Percentiles rank a stretch among this genome's conserved stretches.
Evolutionary conservation across 148 eudicot genomes (phyloP).

Genomic region (Cornus florida): DNA sequence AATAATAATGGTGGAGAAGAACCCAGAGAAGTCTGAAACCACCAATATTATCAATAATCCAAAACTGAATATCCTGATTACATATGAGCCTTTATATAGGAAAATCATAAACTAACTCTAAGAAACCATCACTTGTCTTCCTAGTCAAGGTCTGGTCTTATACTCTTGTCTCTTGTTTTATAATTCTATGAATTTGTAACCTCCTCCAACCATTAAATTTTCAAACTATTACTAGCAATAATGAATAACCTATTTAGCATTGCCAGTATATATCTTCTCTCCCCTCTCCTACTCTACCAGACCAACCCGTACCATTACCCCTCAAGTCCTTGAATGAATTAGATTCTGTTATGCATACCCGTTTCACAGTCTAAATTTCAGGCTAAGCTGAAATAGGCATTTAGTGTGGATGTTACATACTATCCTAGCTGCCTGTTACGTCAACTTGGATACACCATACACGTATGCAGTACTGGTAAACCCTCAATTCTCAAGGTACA

Average conservation of each 20-base stretch:
- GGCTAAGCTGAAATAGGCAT: slow-evolving; percentile 4
- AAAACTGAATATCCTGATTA: too few species aligned
- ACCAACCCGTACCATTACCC: background rate
- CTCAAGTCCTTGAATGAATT: background rate
- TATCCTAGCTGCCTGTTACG: background rate
- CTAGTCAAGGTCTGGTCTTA: background rate
- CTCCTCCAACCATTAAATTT: background rate
- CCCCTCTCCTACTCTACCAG: background rate
- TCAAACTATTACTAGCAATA: background rate
- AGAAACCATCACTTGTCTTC: too few species aligned
- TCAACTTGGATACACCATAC: too few species aligned
- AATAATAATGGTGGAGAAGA: too few species aligned
- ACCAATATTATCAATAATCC: too few species aligned
- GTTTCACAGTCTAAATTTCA: background rate
- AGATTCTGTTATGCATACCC: slow-evolving; percentile 4
- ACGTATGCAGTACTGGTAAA: too few species aligned
- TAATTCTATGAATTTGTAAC: too few species aligned
- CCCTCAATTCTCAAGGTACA: too few species aligned
- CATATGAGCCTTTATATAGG: too few species aligned
- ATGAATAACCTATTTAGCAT: background rate
- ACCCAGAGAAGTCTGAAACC: too few species aligned
- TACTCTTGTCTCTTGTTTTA: too few species aligned
- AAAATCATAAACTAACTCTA: too few species aligned
- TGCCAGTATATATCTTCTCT: background rate
- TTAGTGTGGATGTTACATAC: background rate